Evolutionary conservation across 768 basidiomycete genomes (phyloP), one percentile per base, ranked within the genome.

Genomic region (Calocybe indica): DNA sequence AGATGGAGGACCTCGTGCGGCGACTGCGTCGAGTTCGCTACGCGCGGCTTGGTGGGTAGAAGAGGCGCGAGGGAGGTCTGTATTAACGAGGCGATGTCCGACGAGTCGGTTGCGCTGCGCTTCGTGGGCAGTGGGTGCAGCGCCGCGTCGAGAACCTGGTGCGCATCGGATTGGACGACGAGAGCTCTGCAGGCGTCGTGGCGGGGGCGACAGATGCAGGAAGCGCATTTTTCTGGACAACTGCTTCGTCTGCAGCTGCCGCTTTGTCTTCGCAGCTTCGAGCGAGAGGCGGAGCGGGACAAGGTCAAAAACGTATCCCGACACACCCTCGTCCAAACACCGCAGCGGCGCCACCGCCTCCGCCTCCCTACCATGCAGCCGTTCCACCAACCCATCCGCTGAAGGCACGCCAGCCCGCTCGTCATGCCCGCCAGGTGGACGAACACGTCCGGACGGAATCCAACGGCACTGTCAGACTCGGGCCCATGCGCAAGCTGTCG

Each of bases 1-100:
- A 91, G 74, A 7, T 64, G 64, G 3, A 93, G 79, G 10, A 91
- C 78, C 45, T 89, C 85, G 49, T 92, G 92, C 1, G 91, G 92
- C 0, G 82, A 80, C 3, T 58, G 54, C 0, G 72, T 59, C 1
- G 73, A 72, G 34, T 80, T 80, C 29, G 79, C 73, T 10, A 90
- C 56, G 22, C 92, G 85, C 1, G 74, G 75, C 62, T 92, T 92
- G 6, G 54, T 39, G 1, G 55, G 14, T 0, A 85, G 72, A 1
- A 91, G 71, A 0, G 71, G 55, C 0, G 41, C 48, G 7, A 93
- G 74, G 8, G 91, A 93, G 2, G 82, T 65, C 32, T 68, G 63
- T 9, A 92, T 55, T 29, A 91, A 64, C 0, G 72, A 62, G 5
- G 59, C 45, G 5, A 76, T 50, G 31, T 55, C 49, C 0, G 7